Evolutionary conservation across 116 monocot genomes (phyloP).

Genomic region (Cymodocea nodosa): DNA sequence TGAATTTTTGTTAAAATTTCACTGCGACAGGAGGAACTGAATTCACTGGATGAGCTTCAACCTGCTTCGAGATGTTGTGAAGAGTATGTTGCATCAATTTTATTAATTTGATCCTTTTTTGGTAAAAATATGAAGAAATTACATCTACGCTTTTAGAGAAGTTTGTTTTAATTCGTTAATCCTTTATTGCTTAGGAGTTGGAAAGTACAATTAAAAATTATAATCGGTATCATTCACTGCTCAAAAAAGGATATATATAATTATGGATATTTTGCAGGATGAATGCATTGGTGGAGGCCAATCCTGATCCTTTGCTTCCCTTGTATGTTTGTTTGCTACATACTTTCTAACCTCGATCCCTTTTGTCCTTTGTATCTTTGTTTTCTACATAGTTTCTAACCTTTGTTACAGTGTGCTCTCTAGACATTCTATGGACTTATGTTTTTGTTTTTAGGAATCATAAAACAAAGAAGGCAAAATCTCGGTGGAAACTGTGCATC

Average conservation of each 20-base stretch:
- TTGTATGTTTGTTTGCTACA: constrained; percentile 34
- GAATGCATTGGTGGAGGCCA: constrained; percentile 50
- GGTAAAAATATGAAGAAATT: neutral
- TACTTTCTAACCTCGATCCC: constrained; percentile 2
- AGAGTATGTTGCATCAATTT: constrained; percentile 45
- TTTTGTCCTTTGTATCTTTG: constrained; percentile 56
- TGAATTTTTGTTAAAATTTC: neutral
- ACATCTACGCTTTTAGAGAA: too few species aligned
- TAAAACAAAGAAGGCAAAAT: neutral
- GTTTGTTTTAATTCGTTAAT: too few species aligned
- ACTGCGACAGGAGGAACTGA: constrained; percentile 56
- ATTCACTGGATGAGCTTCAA: constrained; percentile 58
- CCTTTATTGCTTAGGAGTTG: too few species aligned
- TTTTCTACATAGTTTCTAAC: neutral
- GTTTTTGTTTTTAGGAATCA: neutral
- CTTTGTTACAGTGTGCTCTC: neutral
- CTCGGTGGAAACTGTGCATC: neutral
- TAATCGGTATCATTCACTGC: too few species aligned
- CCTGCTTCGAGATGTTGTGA: constrained; percentile 78
- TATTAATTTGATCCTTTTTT: neutral
- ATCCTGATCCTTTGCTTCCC: constrained; percentile 67
- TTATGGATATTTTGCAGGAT: constrained; percentile 33
- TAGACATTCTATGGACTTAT: neutral
- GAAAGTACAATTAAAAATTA: too few species aligned
- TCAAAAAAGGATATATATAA: neutral